Percentiles rank a stretch among this genome's conserved stretches.
These are phyloP conservation scores for Cercospora sp. DNA, from an alignment of 2,329 filamentous ascomycete species.

Conservation along the genomic window DNA sequence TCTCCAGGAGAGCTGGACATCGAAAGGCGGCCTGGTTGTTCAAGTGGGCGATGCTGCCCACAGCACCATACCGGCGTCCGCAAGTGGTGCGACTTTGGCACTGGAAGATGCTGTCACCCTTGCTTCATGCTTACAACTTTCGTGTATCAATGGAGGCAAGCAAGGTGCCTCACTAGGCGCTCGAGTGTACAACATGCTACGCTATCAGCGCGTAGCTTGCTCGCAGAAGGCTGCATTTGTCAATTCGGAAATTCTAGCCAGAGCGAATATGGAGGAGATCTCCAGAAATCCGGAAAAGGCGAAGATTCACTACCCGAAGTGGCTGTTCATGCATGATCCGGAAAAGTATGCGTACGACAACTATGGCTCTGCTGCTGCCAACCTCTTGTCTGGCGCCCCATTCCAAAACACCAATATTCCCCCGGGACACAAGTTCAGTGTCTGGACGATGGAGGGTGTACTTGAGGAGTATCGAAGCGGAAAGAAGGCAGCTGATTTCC, in stretches of 20 bases:
- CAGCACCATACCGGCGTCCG: slow-evolving; percentile 47
- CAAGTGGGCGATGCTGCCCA: slow-evolving; percentile 50
- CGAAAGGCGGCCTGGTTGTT: slow-evolving; percentile 45
- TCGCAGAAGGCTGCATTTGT: slow-evolving; percentile 52
- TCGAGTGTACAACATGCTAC: slow-evolving; percentile 38
- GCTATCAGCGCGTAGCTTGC: slow-evolving; percentile 46
- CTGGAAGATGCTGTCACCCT: slow-evolving; percentile 50
- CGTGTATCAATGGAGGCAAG: slow-evolving; percentile 41
- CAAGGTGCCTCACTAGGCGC: slow-evolving; percentile 38
- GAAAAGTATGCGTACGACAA: slow-evolving; percentile 29
- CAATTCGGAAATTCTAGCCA: slow-evolving; percentile 50
- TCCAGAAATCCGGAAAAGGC: slow-evolving; percentile 47
- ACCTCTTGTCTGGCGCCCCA: slow-evolving; percentile 15
- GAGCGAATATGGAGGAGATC: slow-evolving; percentile 52
- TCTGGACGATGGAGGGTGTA: slow-evolving; percentile 23
- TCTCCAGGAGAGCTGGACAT: slow-evolving; percentile 48
- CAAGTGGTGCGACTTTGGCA: slow-evolving; percentile 51
- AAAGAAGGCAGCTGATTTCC: slow-evolving; percentile 1
- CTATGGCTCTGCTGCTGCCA: slow-evolving; percentile 23
- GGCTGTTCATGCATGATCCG: slow-evolving; percentile 39
- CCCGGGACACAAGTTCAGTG: slow-evolving; percentile 24
- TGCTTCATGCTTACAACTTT: slow-evolving; percentile 48
- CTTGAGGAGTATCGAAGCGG: neutral
- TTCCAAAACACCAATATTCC: slow-evolving; percentile 25
- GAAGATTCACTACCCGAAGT: slow-evolving; percentile 48